Evolutionary conservation across 345 rosid species (phyloP), one percentile per base, ranked within the genome.

Genomic region (Firmiana major): DNA sequence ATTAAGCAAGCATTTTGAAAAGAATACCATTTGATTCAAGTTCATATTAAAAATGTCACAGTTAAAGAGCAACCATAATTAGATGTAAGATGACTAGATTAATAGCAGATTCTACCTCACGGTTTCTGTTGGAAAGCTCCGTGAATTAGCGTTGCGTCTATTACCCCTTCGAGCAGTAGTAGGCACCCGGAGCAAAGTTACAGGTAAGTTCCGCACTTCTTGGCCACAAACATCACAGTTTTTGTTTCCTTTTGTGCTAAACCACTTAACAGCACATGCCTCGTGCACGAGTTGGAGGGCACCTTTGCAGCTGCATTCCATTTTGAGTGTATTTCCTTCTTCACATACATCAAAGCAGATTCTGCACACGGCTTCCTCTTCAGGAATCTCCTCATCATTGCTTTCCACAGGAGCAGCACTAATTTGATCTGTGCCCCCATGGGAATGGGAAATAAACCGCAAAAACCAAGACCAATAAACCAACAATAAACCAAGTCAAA

Each of bases 221-320:
- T 85, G 90, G 66, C 93, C 21, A 53, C 57, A 53, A 17, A 53
- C 57, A 16, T 53, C 57, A 53, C 57, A 53, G 7, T 16, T 53
- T 53, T 53, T 53, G 57, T 53, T 53, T 17, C 57, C 57, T 17
- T 53, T 17, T 53, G 57, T 19, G 6, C 57, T 17, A 17, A 53
- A 53, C 57, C 57, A 53, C 17, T 53, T 53, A 17, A 53, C 21
- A 17, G 57, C 57, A 6, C 21, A 53, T 17, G n/a, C 94, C 81
- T 93, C 92, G 38, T 95, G 99, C 42, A 93, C 87, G 28, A 95
- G 98, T 72, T 88, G 87, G 40, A 95, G 98, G 66, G 80, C 97
- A 21, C 99, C 99, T 85, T 90, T 95, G 89, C 99, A 95, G 73
- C 96, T 88, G 88, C 99, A 95, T 81, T 93, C 99, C 99, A 90